These are phyloP conservation scores for Marasmius oreades DNA, from an alignment of 1,284 basidiomycete genomes.

Conservation along the genomic window DNA sequence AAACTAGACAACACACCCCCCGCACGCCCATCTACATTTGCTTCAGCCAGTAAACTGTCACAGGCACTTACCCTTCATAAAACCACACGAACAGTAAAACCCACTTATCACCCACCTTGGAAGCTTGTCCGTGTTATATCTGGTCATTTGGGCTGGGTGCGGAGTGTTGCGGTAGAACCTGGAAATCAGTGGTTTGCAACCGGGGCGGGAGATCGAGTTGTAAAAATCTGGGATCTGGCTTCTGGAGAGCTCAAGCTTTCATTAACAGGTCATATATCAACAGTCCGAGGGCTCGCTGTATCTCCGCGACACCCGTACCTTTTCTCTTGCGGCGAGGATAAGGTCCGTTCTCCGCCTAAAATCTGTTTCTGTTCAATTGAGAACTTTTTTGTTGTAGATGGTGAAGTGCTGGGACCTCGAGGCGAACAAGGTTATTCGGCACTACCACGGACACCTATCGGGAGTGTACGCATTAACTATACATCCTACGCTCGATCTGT, in stretches of 20 bases:
- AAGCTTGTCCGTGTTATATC: conserved; percentile 97
- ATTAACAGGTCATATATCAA: conserved; percentile 96
- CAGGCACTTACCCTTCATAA: conserved; percentile 88
- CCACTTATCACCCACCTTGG: conserved; percentile 94
- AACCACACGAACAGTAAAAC: conserved; percentile 89
- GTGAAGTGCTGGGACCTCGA: conserved; percentile 99
- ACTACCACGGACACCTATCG: conserved; percentile 97
- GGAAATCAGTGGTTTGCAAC: conserved; percentile 99
- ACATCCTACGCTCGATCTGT: conserved; percentile 93
- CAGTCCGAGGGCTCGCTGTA: conserved; percentile 92
- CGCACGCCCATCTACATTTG: conserved; percentile 62
- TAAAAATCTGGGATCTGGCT: conserved; percentile 99
- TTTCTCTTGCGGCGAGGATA: conserved; percentile 97
- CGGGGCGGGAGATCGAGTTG: conserved; percentile 95
- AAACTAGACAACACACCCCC: conserved; percentile 67
- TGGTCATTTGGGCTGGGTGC: conserved; percentile 98
- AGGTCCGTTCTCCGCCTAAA: conserved; percentile 44
- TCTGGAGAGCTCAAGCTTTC: conserved; percentile 94
- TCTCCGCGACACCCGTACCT: conserved; percentile 93
- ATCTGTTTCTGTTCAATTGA: not conserved
- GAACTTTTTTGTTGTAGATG: conserved; percentile 55
- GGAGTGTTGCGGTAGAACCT: conserved; percentile 93
- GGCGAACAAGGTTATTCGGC: conserved; percentile 97
- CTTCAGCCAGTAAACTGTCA: conserved; percentile 65
- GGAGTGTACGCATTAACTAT: conserved; percentile 90